Conservation (phyloP, 1,139 yeast genomes). For the Kodamaea anthophila region DNA sequence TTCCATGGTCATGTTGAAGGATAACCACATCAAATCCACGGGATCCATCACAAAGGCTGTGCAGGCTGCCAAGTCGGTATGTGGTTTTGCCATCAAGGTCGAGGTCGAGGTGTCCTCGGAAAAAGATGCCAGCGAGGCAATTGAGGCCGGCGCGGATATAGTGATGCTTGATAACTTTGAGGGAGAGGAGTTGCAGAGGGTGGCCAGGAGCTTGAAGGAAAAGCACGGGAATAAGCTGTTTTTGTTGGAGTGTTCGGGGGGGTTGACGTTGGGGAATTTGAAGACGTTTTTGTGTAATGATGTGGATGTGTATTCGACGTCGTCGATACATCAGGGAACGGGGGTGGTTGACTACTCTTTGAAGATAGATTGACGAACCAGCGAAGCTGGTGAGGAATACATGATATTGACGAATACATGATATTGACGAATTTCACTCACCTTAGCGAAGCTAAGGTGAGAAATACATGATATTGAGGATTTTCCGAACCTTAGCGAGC, state of each 20-base stretch:
- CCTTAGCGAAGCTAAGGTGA: too few relatives aligned
- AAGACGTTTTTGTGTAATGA: constrained; percentile 63
- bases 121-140: constrained; percentile 85
- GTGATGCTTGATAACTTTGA: constrained; percentile 90
- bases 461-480: too few relatives aligned
- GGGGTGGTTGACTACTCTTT: constrained; percentile 77
- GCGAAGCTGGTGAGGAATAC: too few relatives aligned
- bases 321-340: constrained; percentile 90
- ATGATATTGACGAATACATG: too few relatives aligned
- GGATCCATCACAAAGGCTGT: constrained; percentile 90
- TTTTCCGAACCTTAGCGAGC: too few relatives aligned
- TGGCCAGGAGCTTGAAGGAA: constrained; percentile 58
- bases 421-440: too few relatives aligned
- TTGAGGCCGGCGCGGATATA: constrained; percentile 91
- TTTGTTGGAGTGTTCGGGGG: constrained; percentile 87
- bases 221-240: constrained; percentile 49
- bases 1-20: constrained; percentile 94
- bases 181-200: constrained; percentile 58
- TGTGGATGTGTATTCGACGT: constrained; percentile 85
- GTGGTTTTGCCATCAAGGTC: constrained; percentile 85
- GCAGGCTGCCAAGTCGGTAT: constrained; percentile 63
- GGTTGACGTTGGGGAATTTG: constrained; percentile 68
- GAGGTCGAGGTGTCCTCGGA: constrained; percentile 89
- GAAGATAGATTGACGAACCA: constrained; percentile 59
- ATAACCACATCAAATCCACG: constrained; percentile 87